Base-by-base conservation (phyloP, 345 rosid species). In the Combretum micranthum region DNA sequence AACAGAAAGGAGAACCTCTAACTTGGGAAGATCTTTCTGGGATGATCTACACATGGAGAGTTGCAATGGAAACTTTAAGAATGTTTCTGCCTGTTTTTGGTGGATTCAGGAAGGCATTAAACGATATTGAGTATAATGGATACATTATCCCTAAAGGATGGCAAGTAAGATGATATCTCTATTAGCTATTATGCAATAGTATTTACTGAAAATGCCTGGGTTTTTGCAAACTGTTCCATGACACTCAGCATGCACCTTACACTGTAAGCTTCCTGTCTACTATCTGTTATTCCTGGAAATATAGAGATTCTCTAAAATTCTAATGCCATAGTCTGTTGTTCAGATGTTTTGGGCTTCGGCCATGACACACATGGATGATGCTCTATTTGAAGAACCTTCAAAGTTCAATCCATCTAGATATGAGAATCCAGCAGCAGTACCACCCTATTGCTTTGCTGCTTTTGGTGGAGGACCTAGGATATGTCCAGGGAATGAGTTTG, bases 401-500 rank as follows among this genome's bases (percentile, higher is more conserved):
- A 63, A 50, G 59, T 63, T 75, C 13, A 69, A 75, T 61, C 72
- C 75, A 0, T 10, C 56, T 4, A 63, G 65, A 1, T 70, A 72
- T 8, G 69, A 77, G 61, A 72, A 69, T 15, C 73, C 63, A 10
- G 44, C 25, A 23, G 13, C 63, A 23, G 19, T 39, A 2, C 63
- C 67, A 13, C 77, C 80, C 2, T 72, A 52, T 64, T 61, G 76
- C 65, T 80, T 58, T 43, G n/a, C 74, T 19, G 73, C 81, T 18
- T 75, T 72, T 15, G 83, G 86, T 43, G 85, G 67, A 10, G 84
- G 80, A 3, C 74, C 80, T 17, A 72, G 76, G 59, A 77, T 73
- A 14, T 77, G 88, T 69, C 84, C 88, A n/a, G 79, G 84, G 56
- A 52, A 63, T 5, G 83, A 76, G 61, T 73, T 78, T 64, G 83